These are phyloP conservation scores for Citrus sinensis DNA, from an alignment of 345 rosid species.

Conservation along the genomic window DVS_A1.0 CM039169.1:29391501-29392000, in stretches of 20 bases:
- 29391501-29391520: conserved; percentile 89
- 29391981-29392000: conserved; percentile 73
- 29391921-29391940: conserved; percentile 74
- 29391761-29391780: conserved; percentile 73
- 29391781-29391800: conserved; percentile 62
- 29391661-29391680: conserved; percentile 62
- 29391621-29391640: conserved; percentile 91
- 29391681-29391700: conserved; percentile 55
- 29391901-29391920: conserved; percentile 88
- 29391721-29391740: conserved; percentile 64
- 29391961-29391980: conserved; percentile 81
- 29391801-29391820: conserved; percentile 90
- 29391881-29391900: conserved; percentile 95
- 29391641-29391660: conserved; percentile 82
- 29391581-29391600: conserved; percentile 42
- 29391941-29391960: conserved; percentile 84
- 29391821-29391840: conserved; percentile 87
- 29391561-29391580: conserved; percentile 24
- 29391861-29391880: conserved; percentile 91
- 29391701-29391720: conserved; percentile 58
- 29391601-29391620: conserved; percentile 71
- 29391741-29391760: conserved; percentile 88
- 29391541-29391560: conserved; percentile 26
- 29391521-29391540: conserved; percentile 72
- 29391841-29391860: conserved; percentile 69